phyloP scores from a whole-genome alignment of 352 stramenopile genomes.

The Pythium biforme region DNA sequence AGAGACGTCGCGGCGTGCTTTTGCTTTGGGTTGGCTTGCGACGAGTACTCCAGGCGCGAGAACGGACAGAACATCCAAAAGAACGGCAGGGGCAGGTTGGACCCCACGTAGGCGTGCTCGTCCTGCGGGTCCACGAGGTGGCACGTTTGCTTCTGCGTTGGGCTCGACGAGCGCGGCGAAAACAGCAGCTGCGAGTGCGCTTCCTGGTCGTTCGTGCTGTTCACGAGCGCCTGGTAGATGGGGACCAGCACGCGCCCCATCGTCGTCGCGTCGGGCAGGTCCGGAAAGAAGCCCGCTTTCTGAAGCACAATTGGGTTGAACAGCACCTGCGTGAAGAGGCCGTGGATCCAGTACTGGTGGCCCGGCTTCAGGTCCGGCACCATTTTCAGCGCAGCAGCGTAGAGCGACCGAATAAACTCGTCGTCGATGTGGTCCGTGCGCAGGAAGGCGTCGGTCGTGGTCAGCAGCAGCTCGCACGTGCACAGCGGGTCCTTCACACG shows the following conservation, averaged over 20 bases:
- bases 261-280: slow-evolving; percentile 35
- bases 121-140: slow-evolving; percentile 61
- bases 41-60: slow-evolving; percentile 62
- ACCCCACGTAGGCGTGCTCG: slow-evolving; percentile 46
- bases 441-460: slow-evolving; percentile 17
- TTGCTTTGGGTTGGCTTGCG: slow-evolving; percentile 11
- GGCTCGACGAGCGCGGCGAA: slow-evolving; percentile 3
- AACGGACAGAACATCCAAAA: slow-evolving; percentile 75
- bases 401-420: slow-evolving; percentile 38
- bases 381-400: slow-evolving; percentile 36
- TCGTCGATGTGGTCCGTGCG: slow-evolving; percentile 27
- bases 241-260: slow-evolving; percentile 58
- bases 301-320: slow-evolving; percentile 47
- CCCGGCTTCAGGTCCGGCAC: slow-evolving; percentile 41
- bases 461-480: slow-evolving; percentile 22
- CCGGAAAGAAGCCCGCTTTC: slow-evolving; percentile 42
- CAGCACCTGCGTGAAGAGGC: slow-evolving; percentile 46
- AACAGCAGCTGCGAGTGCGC: slow-evolving; percentile 46
- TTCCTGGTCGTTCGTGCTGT: slow-evolving; percentile 55
- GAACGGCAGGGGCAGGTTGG: slow-evolving; percentile 58
- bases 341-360: slow-evolving; percentile 47
- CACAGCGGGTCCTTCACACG: background rate
- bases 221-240: slow-evolving; percentile 70
- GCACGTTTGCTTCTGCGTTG: slow-evolving; percentile 42
- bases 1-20: slow-evolving; percentile 11